Evolutionary conservation across 495 filamentous ascomycete species (phyloP).

Genomic region (Daldinia concentrica): DNA sequence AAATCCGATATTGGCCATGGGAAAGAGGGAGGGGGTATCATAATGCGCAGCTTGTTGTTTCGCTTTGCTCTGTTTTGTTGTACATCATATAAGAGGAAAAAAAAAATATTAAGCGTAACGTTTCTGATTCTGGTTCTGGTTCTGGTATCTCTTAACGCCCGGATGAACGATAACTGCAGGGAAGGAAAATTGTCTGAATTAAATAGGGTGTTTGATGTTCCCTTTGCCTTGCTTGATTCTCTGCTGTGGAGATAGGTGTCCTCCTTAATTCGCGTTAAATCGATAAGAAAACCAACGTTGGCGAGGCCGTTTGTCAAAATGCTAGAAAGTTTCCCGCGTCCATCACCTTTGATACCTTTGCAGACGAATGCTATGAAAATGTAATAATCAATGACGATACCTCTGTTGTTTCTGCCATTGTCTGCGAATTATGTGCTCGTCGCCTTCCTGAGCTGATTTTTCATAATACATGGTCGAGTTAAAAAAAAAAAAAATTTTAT

Average conservation of each 20-base stretch:
- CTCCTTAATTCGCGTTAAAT: constrained; percentile 2
- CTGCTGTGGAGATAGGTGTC: background rate
- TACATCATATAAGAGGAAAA: background rate
- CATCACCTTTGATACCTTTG: constrained; percentile 10
- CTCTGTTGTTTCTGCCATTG: constrained; percentile 19
- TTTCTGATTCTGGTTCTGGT: constrained; percentile 5
- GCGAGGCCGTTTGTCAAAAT: constrained; percentile 7
- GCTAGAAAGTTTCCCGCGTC: constrained; percentile 12
- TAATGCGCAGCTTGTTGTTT: constrained; percentile 4
- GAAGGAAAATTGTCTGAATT: constrained; percentile 24
- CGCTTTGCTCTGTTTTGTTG: constrained; percentile 18
- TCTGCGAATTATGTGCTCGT: constrained; percentile 24
- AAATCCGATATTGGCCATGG: background rate
- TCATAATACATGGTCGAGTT: constrained; percentile 46
- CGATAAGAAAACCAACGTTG: constrained; percentile 15
- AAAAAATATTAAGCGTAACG: background rate
- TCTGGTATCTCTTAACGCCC: constrained; percentile 32
- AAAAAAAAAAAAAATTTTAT: constrained; percentile 13
- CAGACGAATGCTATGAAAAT: constrained; percentile 32
- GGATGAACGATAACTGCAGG: constrained; percentile 2
- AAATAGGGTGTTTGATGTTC: constrained; percentile 11
- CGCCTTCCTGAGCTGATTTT: constrained; percentile 15
- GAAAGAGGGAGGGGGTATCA: constrained; percentile 12
- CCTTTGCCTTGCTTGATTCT: constrained; percentile 9
- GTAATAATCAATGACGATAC: constrained; percentile 30